Conservation (phyloP, 2,329 filamentous ascomycete species). For the Endothia cerciana region DNA sequence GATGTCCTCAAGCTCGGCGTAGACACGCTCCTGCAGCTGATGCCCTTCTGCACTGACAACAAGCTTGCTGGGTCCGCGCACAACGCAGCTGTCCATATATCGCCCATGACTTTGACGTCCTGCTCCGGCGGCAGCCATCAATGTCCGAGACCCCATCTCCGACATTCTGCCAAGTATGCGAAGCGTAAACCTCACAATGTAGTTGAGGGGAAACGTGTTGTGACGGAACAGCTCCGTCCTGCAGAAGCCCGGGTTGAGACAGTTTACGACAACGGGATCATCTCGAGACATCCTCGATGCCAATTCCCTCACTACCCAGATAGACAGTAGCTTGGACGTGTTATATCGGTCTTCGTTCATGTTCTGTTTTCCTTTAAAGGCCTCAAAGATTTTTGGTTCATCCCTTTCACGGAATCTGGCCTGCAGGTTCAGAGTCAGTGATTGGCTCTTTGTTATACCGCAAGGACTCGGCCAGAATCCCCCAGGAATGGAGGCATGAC, state of each 20-base stretch:
- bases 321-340: slow-evolving; percentile 40
- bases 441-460: not conserved
- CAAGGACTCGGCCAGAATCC: not conserved
- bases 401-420: slow-evolving; percentile 40
- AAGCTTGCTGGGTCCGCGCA: slow-evolving; percentile 36
- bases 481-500: slow-evolving; percentile 7
- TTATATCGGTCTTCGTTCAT: slow-evolving; percentile 41
- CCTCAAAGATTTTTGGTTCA: slow-evolving; percentile 38
- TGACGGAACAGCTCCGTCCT: slow-evolving; percentile 44
- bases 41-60: slow-evolving; percentile 43
- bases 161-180: slow-evolving; percentile 40
- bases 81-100: slow-evolving; percentile 43
- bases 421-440: slow-evolving; percentile 28
- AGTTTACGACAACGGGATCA: slow-evolving; percentile 42
- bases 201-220: slow-evolving; percentile 12
- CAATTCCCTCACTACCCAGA: slow-evolving; percentile 40
- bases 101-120: slow-evolving; percentile 44
- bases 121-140: slow-evolving; percentile 43
- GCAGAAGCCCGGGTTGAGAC: slow-evolving; percentile 46
- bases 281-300: slow-evolving; percentile 35
- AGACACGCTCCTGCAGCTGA: slow-evolving; percentile 42
- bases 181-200: slow-evolving; percentile 8
- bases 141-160: slow-evolving; percentile 45
- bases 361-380: slow-evolving; percentile 36
- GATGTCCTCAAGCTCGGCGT: slow-evolving; percentile 47